A percentile compares a stretch with the other conserved stretches of the same genome.
Conservation (phyloP, 345 rosid genomes). For the Triadica sebifera region DNA sequence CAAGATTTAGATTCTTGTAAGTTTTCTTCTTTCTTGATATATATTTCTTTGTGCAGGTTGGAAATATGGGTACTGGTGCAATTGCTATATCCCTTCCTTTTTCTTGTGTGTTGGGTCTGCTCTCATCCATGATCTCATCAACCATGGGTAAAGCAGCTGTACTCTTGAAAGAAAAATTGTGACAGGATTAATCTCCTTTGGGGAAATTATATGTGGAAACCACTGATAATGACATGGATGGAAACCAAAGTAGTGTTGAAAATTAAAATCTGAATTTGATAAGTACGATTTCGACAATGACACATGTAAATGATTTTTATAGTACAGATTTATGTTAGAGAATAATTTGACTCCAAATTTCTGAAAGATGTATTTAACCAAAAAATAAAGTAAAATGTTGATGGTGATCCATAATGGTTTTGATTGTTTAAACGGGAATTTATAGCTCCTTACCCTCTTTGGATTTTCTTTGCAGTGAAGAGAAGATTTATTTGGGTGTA, state of each 20-base stretch:
- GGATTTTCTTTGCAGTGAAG: conserved; percentile 47
- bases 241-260: background rate
- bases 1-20: background rate
- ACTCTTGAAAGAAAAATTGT: background rate
- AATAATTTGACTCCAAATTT: background rate
- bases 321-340: background rate
- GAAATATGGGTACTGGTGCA: conserved; percentile 73
- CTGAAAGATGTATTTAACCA: background rate
- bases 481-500: conserved; percentile 90
- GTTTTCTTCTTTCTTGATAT: background rate
- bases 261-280: background rate
- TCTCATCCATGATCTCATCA: conserved; percentile 76
- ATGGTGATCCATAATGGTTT: background rate
- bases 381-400: background rate
- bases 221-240: background rate
- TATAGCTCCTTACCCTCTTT: background rate
- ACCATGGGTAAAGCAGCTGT: conserved; percentile 71
- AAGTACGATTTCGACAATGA: background rate
- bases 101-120: conserved; percentile 82
- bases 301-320: background rate
- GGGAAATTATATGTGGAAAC: background rate
- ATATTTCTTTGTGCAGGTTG: conserved; percentile 47
- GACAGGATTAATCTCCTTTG: too few relatives aligned
- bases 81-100: conserved; percentile 89
- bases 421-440: background rate